These are phyloP conservation scores for Talaromyces albobiverticillius DNA, from an alignment of 2,329 filamentous ascomycete genomes.

Conservation along the genomic window DNA sequence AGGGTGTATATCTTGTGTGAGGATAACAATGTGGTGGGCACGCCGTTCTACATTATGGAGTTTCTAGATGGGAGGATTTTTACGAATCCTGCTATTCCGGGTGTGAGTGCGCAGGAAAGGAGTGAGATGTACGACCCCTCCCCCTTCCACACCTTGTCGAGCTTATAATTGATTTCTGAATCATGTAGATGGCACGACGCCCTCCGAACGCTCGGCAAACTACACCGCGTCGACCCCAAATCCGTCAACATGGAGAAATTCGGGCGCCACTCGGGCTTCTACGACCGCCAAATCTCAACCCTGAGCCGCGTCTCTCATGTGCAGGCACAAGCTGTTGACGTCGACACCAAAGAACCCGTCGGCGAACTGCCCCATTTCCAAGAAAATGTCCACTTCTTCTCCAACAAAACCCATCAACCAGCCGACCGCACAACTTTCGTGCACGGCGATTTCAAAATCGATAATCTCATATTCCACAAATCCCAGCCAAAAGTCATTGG, in stretches of 20 bases:
- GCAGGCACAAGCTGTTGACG: constrained; percentile 72
- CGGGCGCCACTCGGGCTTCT: constrained; percentile 74
- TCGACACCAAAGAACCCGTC: constrained; percentile 72
- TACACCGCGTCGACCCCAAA: constrained; percentile 71
- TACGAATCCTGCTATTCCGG: constrained; percentile 80
- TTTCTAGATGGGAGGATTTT: constrained; percentile 93
- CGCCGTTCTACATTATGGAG: constrained; percentile 95
- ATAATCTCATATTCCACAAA: constrained; percentile 86
- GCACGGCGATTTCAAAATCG: constrained; percentile 96
- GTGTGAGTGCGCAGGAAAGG: constrained; percentile 65
- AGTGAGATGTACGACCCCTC: constrained; percentile 59
- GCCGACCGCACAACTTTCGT: constrained; percentile 75
- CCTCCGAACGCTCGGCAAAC: constrained; percentile 74
- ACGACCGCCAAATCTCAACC: constrained; percentile 78
- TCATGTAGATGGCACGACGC: constrained; percentile 72
- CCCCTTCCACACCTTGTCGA: too few species aligned
- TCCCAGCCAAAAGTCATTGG: constrained; percentile 85
- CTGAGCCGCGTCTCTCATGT: constrained; percentile 74
- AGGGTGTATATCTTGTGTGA: constrained; percentile 81
- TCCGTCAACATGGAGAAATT: constrained; percentile 68
- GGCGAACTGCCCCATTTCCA: constrained; percentile 81
- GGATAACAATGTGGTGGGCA: constrained; percentile 75
- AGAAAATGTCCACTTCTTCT: constrained; percentile 77
- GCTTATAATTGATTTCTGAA: too few species aligned
- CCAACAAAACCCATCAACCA: constrained; percentile 66